Evolutionary conservation across 345 rosid species (phyloP).

Genomic region (Pelargonium nanum): DNA sequence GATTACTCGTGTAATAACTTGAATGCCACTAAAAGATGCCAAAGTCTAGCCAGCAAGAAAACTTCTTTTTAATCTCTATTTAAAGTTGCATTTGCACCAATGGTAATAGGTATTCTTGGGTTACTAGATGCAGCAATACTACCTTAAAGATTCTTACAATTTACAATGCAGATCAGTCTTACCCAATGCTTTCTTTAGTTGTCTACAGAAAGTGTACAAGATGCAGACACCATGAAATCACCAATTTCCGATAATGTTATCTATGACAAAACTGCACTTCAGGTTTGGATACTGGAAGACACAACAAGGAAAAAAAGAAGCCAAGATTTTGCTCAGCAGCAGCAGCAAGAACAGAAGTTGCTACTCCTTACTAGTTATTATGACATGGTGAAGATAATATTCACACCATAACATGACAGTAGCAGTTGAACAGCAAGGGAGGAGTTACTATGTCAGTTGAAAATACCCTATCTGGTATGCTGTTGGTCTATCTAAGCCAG

Average conservation of each 20-base stretch:
- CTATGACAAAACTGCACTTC: not conserved
- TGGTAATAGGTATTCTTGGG: no score
- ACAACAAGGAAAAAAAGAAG: not conserved
- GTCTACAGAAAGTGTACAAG: not conserved
- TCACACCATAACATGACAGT: not conserved
- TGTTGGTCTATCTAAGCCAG: constrained; percentile 69
- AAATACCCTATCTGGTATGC: constrained; percentile 78
- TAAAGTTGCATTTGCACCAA: no score
- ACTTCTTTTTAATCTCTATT: not conserved
- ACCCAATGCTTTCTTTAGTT: no score
- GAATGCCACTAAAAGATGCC: not conserved
- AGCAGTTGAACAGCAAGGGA: not conserved
- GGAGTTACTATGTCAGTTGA: not conserved
- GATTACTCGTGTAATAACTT: no score
- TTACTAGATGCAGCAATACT: no score
- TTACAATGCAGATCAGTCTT: no score
- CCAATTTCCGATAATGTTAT: not conserved
- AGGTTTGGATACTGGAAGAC: not conserved
- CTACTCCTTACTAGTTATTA: not conserved
- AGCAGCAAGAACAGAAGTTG: not conserved
- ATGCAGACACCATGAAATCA: not conserved
- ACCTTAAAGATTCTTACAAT: no score
- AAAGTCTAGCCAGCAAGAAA: not conserved
- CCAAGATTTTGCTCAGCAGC: not conserved
- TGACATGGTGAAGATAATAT: not conserved